Percentiles rank a stretch among this genome's conserved stretches.
phyloP scores from a whole-genome alignment of 2,329 filamentous ascomycete genomes.

The Helicocarpus griseus region DNA sequence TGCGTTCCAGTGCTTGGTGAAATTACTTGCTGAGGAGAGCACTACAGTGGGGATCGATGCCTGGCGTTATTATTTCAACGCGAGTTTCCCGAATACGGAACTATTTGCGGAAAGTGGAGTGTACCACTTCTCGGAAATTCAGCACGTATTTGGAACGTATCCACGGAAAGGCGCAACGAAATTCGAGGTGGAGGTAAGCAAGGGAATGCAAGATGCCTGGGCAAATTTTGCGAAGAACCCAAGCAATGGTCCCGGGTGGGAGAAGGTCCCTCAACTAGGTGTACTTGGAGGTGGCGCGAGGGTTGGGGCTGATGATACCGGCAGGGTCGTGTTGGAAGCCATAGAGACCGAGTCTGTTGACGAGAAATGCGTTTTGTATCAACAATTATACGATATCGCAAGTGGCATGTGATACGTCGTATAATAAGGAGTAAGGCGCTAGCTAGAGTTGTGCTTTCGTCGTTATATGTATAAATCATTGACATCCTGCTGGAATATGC shows the following conservation, averaged over 20 bases:
- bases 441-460: too few species aligned
- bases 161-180: conserved; percentile 12
- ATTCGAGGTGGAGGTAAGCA: conserved; percentile 14
- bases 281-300: conserved; percentile 12
- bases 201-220: conserved; percentile 19
- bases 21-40: conserved; percentile 13
- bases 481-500: too few species aligned
- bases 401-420: neutral
- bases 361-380: neutral
- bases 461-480: too few species aligned
- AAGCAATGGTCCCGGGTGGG: conserved; percentile 17
- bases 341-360: neutral
- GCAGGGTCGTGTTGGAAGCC: conserved; percentile 7
- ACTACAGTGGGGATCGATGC: conserved; percentile 11
- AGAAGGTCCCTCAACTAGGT: conserved; percentile 8
- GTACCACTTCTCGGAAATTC: conserved; percentile 28
- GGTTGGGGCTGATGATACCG: conserved; percentile 7
- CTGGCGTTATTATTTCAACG: conserved; percentile 24
- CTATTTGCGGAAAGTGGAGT: conserved; percentile 17
- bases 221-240: conserved; percentile 20
- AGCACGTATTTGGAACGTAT: conserved; percentile 22
- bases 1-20: conserved; percentile 15
- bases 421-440: neutral
- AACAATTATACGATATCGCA: neutral
- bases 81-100: conserved; percentile 19